Evolutionary conservation across 2,329 filamentous ascomycete species (phyloP).

Genomic region (Onygenales sp.): DNA sequence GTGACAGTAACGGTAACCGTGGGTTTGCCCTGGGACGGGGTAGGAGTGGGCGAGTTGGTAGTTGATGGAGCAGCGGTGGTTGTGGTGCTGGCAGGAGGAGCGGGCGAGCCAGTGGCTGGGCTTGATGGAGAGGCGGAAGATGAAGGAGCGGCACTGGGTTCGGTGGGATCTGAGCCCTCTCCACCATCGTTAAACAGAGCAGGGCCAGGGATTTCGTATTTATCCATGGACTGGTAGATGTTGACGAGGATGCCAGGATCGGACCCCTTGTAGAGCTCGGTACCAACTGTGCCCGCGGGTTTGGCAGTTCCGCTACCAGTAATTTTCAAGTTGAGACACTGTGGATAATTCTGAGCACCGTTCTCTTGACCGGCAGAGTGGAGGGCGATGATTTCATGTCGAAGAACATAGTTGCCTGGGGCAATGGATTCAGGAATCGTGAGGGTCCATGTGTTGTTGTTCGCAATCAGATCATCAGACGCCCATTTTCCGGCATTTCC

Average conservation of each 20-base stretch:
- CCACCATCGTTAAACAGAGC: constrained; percentile 19
- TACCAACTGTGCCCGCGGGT: constrained; percentile 42
- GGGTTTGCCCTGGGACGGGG: background rate
- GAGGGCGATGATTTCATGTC: constrained; percentile 47
- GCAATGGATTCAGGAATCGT: constrained; percentile 38
- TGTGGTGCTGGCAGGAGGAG: background rate
- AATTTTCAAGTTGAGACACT: constrained; percentile 53
- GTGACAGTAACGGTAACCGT: background rate
- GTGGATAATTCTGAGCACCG: constrained; percentile 47
- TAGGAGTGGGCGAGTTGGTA: background rate
- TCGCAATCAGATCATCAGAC: constrained; percentile 42
- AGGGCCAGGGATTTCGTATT: constrained; percentile 46
- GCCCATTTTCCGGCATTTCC: constrained; percentile 41
- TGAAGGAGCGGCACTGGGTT: background rate
- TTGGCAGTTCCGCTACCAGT: constrained; percentile 43
- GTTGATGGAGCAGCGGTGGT: background rate
- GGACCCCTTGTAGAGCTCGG: constrained; percentile 46
- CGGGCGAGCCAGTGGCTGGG: background rate
- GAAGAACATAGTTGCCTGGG: constrained; percentile 45
- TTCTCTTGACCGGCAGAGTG: constrained; percentile 38
- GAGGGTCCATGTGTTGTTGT: constrained; percentile 44
- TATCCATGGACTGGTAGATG: constrained; percentile 44
- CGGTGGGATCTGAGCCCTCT: background rate
- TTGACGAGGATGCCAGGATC: constrained; percentile 52
- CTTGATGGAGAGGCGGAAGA: background rate